Conservation (phyloP, 2,329 filamentous ascomycete species). For the Xylariaceae sp. region DNA sequence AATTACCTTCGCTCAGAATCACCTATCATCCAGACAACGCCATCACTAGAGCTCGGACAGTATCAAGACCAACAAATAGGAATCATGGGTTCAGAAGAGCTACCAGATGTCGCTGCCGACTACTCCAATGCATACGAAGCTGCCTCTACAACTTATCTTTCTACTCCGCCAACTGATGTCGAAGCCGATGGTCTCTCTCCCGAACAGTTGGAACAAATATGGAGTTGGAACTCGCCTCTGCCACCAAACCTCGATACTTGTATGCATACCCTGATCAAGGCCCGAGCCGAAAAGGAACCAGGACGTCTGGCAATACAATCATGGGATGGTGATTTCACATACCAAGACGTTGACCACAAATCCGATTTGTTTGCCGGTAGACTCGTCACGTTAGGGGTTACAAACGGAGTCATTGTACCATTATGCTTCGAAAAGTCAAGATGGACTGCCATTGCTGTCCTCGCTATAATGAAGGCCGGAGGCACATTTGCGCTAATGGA, state of each 20-base stretch:
- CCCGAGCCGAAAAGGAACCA: constrained; percentile 35
- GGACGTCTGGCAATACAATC: constrained; percentile 43
- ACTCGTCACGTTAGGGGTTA: constrained; percentile 35
- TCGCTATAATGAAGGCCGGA: constrained; percentile 48
- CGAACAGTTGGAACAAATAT: constrained; percentile 42
- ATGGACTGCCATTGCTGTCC: constrained; percentile 42
- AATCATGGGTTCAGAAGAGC: constrained; percentile 14
- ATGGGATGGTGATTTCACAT: constrained; percentile 48
- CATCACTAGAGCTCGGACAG: neutral
- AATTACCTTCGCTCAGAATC: no score
- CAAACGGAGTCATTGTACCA: constrained; percentile 40
- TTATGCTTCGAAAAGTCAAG: constrained; percentile 49
- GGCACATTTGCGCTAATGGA: constrained; percentile 45
- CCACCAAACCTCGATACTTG: constrained; percentile 38
- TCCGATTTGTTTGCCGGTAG: constrained; percentile 40
- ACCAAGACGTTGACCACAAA: constrained; percentile 39
- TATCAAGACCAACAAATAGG: neutral
- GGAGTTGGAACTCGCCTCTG: constrained; percentile 43
- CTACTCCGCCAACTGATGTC: constrained; percentile 28
- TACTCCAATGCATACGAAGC: constrained; percentile 21
- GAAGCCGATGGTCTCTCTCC: constrained; percentile 26
- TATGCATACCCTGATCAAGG: constrained; percentile 45
- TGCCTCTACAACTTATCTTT: constrained; percentile 17
- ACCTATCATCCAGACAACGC: no score
- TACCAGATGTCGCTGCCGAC: constrained; percentile 12